These are phyloP conservation scores for Sicyos edulis DNA, from an alignment of 306 rosid genomes.

Conservation along the genomic window DNA sequence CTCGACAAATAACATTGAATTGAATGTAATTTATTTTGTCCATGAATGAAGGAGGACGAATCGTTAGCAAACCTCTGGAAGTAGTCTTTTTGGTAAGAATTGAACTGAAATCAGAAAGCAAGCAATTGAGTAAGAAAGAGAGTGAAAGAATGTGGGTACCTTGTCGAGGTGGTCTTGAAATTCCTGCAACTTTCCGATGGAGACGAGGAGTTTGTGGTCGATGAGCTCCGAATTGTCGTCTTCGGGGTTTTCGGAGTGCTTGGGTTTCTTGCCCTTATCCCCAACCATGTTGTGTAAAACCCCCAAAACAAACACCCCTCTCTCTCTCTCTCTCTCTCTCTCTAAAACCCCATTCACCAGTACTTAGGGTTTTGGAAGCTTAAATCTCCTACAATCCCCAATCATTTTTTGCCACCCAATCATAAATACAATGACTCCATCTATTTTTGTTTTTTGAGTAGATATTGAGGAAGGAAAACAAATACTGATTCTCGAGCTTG, in stretches of 20 bases:
- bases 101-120: neutral
- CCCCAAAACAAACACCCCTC: no score
- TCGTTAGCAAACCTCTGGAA: no score
- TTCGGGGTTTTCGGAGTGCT: conserved; percentile 41
- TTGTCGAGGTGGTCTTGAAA: conserved; percentile 87
- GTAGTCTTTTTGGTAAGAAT: neutral
- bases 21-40: neutral
- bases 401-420: neutral
- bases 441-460: no score
- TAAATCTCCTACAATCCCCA: conserved; percentile 21
- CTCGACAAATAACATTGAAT: no score
- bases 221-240: conserved; percentile 43
- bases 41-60: neutral
- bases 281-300: no score
- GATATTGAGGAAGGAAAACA: no score
- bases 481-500: no score
- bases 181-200: conserved; percentile 81
- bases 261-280: conserved; percentile 62
- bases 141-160: conserved; percentile 29
- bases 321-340: no score
- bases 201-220: conserved; percentile 63
- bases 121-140: neutral
- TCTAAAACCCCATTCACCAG: no score
- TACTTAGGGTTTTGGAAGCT: conserved; percentile 75
- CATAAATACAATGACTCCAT: no score